phyloP scores from a whole-genome alignment of 140 eudicot species.

The Bidens hawaiensis region DNA sequence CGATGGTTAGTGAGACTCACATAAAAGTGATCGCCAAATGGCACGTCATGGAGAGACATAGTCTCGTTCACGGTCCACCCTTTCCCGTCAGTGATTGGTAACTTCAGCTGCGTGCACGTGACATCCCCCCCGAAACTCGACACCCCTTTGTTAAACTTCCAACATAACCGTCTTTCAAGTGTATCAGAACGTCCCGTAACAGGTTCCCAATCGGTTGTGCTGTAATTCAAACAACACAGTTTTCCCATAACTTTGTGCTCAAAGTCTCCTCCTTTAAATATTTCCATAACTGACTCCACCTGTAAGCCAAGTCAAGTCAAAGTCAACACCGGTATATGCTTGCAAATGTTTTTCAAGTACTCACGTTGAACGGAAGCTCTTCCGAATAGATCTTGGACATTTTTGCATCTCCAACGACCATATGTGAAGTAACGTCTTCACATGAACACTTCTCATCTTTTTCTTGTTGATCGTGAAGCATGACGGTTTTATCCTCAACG shows the following conservation, averaged over 20 bases:
- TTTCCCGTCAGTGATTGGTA: conserved; percentile 19
- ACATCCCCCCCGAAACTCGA: conserved; percentile 94
- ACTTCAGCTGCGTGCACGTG: conserved; percentile 62
- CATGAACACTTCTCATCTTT: conserved; percentile 38
- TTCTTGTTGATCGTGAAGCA: conserved; percentile 42
- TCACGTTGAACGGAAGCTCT: conserved; percentile 66
- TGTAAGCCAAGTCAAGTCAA: conserved; percentile 20
- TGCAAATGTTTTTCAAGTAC: conserved; percentile 18
- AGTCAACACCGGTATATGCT: neutral
- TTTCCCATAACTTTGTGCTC: conserved; percentile 71
- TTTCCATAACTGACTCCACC: conserved; percentile 60
- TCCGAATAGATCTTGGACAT: conserved; percentile 59
- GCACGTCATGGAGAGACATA: conserved; percentile 75
- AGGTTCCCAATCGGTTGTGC: conserved; percentile 63
- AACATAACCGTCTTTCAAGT: conserved; percentile 56
- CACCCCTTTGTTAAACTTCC: conserved; percentile 54
- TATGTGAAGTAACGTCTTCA: conserved; percentile 44
- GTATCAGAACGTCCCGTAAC: conserved; percentile 16
- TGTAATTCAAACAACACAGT: conserved; percentile 66
- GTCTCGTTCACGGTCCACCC: conserved; percentile 72
- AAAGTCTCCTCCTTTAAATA: conserved; percentile 76
- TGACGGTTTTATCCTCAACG: conserved; percentile 8
- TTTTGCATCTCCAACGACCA: conserved; percentile 52
- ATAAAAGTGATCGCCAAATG: conserved; percentile 65
- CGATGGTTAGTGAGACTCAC: conserved; percentile 50